Evolutionary conservation across 2,329 filamentous ascomycete species (phyloP).

Genomic region (Fusarium humuli): DNA sequence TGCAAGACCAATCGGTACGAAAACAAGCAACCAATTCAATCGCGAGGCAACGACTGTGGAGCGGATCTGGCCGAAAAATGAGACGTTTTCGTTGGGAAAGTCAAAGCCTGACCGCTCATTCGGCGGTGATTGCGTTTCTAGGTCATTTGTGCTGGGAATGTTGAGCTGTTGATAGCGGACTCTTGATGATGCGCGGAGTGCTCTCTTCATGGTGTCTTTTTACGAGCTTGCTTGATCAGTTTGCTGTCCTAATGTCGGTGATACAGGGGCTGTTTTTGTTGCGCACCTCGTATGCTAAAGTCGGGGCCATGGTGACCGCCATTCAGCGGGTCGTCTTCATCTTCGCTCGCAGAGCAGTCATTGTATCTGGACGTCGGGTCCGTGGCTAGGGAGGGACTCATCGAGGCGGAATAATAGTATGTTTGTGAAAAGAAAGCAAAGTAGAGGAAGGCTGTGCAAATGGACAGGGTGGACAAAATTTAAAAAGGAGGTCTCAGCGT

Average conservation of each 20-base stretch:
- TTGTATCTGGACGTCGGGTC: conserved; percentile 37
- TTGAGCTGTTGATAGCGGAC: conserved; percentile 41
- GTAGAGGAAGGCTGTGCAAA: background rate
- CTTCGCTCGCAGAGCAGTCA: conserved; percentile 42
- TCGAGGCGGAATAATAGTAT: conserved; percentile 12
- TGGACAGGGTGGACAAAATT: conserved; percentile 31
- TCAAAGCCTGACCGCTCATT: conserved; percentile 31
- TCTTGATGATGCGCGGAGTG: conserved; percentile 41
- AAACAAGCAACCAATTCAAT: conserved; percentile 74
- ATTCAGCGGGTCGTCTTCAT: conserved; percentile 34
- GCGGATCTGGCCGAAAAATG: conserved; percentile 41
- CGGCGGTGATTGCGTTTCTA: conserved; percentile 40
- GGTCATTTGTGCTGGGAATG: conserved; percentile 33
- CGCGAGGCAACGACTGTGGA: conserved; percentile 55
- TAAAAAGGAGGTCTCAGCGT: conserved; percentile 26
- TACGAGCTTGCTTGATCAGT: conserved; percentile 23
- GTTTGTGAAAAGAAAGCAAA: conserved; percentile 1
- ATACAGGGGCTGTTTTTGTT: background rate
- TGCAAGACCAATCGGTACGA: conserved; percentile 76
- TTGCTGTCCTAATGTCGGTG: background rate
- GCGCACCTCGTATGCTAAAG: conserved; percentile 35
- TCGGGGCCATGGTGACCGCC: conserved; percentile 27
- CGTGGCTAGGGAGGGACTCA: conserved; percentile 36
- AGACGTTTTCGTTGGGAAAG: conserved; percentile 24
- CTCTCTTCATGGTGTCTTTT: conserved; percentile 39